Percentiles rank a stretch among this genome's conserved stretches.
Conservation (phyloP, 2,329 filamentous ascomycete species). For the Mariannaea elegans region DNA sequence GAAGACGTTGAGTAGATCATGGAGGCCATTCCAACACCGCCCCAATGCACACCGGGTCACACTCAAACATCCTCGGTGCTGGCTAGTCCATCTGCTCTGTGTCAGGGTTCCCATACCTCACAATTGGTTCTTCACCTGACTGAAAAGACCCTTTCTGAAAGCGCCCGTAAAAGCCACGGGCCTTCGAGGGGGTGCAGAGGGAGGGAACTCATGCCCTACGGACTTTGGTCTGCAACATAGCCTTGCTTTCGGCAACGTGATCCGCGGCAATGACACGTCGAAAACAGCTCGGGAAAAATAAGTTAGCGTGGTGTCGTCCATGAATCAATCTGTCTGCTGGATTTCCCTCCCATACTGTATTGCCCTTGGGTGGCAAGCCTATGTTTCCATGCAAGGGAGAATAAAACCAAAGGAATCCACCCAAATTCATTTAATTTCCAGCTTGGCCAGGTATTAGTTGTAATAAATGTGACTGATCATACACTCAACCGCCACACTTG, state of each 20-base stretch:
- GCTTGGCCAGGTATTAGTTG: too few relatives aligned
- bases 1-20: background rate
- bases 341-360: background rate
- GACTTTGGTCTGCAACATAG: background rate
- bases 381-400: background rate
- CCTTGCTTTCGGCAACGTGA: background rate
- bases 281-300: background rate
- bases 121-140: too few relatives aligned
- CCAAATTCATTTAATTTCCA: too few relatives aligned
- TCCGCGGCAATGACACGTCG: conserved; percentile 1
- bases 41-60: background rate
- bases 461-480: conserved; percentile 3
- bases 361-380: background rate
- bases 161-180: too few relatives aligned
- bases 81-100: background rate
- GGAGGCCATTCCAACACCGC: background rate
- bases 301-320: too few relatives aligned
- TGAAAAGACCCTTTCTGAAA: too few relatives aligned
- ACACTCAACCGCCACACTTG: too few relatives aligned
- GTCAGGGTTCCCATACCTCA: too few relatives aligned
- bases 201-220: background rate
- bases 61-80: background rate
- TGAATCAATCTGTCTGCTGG: too few relatives aligned
- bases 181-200: background rate
- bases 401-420: background rate